These are phyloP conservation scores for Penicillium manginii DNA, from an alignment of 495 filamentous ascomycete species.

Conservation along the genomic window DNA sequence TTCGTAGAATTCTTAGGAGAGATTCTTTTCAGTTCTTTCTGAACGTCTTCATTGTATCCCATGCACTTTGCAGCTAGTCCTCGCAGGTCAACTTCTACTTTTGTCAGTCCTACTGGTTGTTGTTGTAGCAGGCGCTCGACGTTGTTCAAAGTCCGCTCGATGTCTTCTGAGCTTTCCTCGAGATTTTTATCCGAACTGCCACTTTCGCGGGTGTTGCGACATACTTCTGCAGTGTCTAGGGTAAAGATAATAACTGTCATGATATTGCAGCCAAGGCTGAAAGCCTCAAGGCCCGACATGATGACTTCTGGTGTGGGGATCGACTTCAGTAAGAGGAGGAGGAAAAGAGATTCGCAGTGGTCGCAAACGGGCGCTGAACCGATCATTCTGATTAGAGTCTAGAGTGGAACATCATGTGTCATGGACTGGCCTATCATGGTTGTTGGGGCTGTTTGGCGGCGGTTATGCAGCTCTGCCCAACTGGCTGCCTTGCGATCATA, in stretches of 20 bases:
- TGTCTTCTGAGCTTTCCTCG: neutral
- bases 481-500: no score
- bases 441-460: no score
- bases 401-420: no score
- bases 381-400: no score
- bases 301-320: neutral
- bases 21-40: constrained; percentile 3
- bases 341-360: no score
- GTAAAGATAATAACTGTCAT: constrained; percentile 8
- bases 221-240: constrained; percentile 2
- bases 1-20: neutral
- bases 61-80: constrained; percentile 6
- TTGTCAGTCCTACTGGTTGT: neutral
- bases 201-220: constrained; percentile 2
- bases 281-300: constrained; percentile 8
- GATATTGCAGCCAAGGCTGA: constrained; percentile 9
- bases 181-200: constrained; percentile 5
- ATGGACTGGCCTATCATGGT: no score
- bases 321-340: no score
- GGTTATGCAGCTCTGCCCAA: no score
- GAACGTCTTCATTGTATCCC: constrained; percentile 7
- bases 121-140: neutral
- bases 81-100: neutral
- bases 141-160: constrained; percentile 1
- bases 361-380: no score